Evolutionary conservation across 768 basidiomycete species (phyloP).

Genomic region (Coprinellus micaceus): DNA sequence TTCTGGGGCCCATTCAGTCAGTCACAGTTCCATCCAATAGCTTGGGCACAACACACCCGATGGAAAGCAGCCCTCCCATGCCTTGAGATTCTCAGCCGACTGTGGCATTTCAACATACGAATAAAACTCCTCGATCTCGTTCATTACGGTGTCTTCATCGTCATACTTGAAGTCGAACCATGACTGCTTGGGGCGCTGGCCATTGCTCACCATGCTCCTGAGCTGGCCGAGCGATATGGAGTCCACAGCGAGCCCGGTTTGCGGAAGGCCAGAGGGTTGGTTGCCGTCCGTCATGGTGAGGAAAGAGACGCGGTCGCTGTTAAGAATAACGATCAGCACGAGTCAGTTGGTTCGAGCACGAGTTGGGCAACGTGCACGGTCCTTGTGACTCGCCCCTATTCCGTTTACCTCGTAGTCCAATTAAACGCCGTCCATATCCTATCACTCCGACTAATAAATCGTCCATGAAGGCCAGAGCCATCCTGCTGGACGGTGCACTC

Average conservation of each 20-base stretch:
- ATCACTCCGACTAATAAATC: too few species aligned
- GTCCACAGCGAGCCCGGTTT: constrained; percentile 42
- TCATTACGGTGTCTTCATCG: constrained; percentile 93
- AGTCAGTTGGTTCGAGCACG: too few species aligned
- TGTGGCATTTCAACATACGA: constrained; percentile 95
- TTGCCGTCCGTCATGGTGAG: not conserved
- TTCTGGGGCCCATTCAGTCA: constrained; percentile 34
- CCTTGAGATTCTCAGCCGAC: constrained; percentile 80
- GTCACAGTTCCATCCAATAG: constrained; percentile 1
- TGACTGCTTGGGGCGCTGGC: constrained; percentile 80
- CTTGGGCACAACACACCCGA: constrained; percentile 49
- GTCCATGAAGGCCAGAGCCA: too few species aligned
- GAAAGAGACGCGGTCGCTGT: too few species aligned
- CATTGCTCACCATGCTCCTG: constrained; percentile 64
- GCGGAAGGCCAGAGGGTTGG: constrained; percentile 11
- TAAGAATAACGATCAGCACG: too few species aligned
- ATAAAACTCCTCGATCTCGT: constrained; percentile 97
- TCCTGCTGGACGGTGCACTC: too few species aligned
- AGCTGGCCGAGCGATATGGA: constrained; percentile 82
- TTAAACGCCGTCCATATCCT: too few species aligned
- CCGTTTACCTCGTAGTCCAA: too few species aligned
- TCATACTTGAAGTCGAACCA: constrained; percentile 92
- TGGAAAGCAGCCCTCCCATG: constrained; percentile 81
- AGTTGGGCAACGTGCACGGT: too few species aligned
- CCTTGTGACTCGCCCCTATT: too few species aligned